Base-by-base conservation (phyloP, 2,329 filamentous ascomycete species). In the Nannizziopsis barbatae region DNA sequence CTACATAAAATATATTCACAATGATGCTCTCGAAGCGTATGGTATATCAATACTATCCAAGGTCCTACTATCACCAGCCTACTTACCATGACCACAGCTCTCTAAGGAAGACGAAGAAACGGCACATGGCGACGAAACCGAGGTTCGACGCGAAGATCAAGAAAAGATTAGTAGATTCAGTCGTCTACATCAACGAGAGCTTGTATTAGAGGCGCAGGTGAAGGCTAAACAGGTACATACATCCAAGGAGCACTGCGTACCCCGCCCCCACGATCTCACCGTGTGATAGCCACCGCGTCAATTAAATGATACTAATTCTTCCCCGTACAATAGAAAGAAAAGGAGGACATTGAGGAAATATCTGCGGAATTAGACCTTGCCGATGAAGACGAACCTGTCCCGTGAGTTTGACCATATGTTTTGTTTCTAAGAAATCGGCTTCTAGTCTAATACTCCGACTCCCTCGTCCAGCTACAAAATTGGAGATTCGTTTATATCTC, bases 81-180 rank as follows among this genome's bases (percentile, higher is more conserved):
- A 11, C 2, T 17, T n/a, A n/a, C 17, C 27, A 12, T 30, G 7
- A 15, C 17, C 12, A n/a, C 9, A 96, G 92, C 83, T 98, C 57
- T 87, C 86, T 40, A 93, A 87, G 64, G 90, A 95, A 65, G 90
- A 96, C 60, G 92, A 98, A 69, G 83, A 73, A 50, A 65, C 81
- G 51, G 74, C 81, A 15, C 75, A 75, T 45, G 77, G 79, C 53
- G 84, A 92, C 56, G 92, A 98, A 64, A 83, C 88, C 59, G 86
- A 95, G 68, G 92, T 98, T 51, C 85, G 92, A 52, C 84, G 89
- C 61, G 89, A 96, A 66, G 92, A 98, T 65, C 92, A 98, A 68
- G 89, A 96, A 71, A 94, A 92, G 71, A 98, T 98, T 79, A 98
- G 98, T 71, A 83, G 81, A 56, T 98, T 98, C 75, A 95, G 89